A percentile compares a stretch with the other conserved stretches of the same genome.
These are phyloP conservation scores for Phytopythium mirpurense DNA, from an alignment of 352 stramenopile genomes.

Conservation along the genomic window DNA sequence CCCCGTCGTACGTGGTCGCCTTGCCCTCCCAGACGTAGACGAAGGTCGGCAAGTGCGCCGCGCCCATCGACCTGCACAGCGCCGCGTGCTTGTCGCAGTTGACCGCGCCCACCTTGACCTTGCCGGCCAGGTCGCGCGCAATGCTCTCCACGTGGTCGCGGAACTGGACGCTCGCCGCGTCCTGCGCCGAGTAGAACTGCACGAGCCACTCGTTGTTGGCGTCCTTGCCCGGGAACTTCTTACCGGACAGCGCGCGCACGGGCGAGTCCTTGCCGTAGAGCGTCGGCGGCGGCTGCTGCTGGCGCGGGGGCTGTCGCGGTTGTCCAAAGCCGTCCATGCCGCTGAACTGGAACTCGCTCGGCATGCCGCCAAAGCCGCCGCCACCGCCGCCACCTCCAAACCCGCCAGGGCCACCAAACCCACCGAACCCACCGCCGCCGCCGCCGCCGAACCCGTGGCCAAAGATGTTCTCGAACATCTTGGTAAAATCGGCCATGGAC, in stretches of 20 bases:
- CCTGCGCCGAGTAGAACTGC: conserved; percentile 64
- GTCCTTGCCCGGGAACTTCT: conserved; percentile 64
- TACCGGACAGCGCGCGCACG: conserved; percentile 54
- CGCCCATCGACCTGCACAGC: conserved; percentile 42
- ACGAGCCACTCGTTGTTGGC: conserved; percentile 82
- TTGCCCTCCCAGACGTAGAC: conserved; percentile 67
- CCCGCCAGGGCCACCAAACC: conserved; percentile 15
- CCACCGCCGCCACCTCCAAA: conserved; percentile 20
- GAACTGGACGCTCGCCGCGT: conserved; percentile 54
- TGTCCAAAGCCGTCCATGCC: conserved; percentile 75
- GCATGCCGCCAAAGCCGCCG: conserved; percentile 29
- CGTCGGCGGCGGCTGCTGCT: conserved; percentile 28
- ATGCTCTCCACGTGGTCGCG: conserved; percentile 58
- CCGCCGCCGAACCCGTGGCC: conserved; percentile 46
- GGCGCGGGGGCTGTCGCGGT: conserved; percentile 14
- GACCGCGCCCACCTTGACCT: conserved; percentile 71
- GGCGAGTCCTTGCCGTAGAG: conserved; percentile 62
- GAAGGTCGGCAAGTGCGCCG: conserved; percentile 47
- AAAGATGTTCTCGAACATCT: conserved; percentile 89
- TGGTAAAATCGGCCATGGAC: conserved; percentile 68
- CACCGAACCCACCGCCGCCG: conserved; percentile 15
- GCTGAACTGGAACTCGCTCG: conserved; percentile 73
- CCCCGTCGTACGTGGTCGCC: conserved; percentile 42
- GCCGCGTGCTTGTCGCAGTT: conserved; percentile 66
- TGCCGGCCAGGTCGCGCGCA: conserved; percentile 53